Conservation (phyloP, 768 basidiomycete genomes). For the Macrocybe gigantea region DNA sequence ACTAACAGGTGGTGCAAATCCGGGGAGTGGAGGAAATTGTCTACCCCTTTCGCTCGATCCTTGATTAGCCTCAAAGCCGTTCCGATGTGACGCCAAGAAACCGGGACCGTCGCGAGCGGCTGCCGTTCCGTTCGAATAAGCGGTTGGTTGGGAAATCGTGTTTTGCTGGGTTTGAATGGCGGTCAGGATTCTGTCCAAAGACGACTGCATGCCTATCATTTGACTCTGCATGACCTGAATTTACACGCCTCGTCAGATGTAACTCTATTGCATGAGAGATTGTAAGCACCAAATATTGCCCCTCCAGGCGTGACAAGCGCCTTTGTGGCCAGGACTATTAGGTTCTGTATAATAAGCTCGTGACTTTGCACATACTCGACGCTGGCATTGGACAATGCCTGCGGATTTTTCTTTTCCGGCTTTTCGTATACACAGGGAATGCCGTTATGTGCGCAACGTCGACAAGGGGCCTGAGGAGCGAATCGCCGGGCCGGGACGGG, state of each 20-base stretch:
- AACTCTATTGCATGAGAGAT: not conserved
- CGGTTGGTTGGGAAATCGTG: constrained; percentile 20
- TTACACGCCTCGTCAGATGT: not conserved
- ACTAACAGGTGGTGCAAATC: constrained; percentile 84
- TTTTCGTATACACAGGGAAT: constrained; percentile 85
- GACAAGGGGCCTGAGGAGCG: constrained; percentile 73
- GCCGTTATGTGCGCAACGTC: constrained; percentile 80
- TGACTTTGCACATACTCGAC: constrained; percentile 51
- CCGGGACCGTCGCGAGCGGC: constrained; percentile 24
- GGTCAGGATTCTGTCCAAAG: constrained; percentile 75
- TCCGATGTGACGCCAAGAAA: constrained; percentile 29
- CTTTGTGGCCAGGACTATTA: constrained; percentile 28
- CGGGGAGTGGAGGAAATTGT: constrained; percentile 81
- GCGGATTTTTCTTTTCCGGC: constrained; percentile 79
- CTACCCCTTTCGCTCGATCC: constrained; percentile 26
- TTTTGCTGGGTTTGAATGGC: constrained; percentile 48
- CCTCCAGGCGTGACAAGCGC: constrained; percentile 78
- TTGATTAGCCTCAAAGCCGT: constrained; percentile 30
- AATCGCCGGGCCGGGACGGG: constrained; percentile 69
- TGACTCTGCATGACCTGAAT: constrained; percentile 84
- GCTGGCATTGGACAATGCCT: constrained; percentile 54
- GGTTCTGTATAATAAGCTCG: not conserved
- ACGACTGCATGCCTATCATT: constrained; percentile 92
- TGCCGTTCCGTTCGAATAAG: constrained; percentile 26
- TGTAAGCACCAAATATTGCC: constrained; percentile 67